A percentile compares a stretch with the other conserved stretches of the same genome.
Conservation (phyloP, 2,329 filamentous ascomycete species). For the Talaromyces sp. region DNA sequence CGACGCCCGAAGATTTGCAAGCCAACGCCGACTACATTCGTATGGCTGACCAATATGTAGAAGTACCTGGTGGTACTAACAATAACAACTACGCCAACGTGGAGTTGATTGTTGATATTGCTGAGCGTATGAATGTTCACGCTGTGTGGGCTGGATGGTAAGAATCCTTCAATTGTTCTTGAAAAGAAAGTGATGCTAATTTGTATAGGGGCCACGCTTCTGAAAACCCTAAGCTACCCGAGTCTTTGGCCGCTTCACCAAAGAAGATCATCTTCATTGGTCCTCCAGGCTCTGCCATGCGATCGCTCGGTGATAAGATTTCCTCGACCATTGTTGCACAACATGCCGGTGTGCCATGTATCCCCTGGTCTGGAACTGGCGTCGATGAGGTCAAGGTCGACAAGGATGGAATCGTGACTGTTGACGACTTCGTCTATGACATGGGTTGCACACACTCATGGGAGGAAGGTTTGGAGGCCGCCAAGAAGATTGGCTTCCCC, state of each 20-base stretch:
- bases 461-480: slow-evolving; percentile 83
- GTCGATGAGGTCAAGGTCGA: slow-evolving; percentile 80
- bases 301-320: slow-evolving; percentile 98
- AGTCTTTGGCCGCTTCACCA: slow-evolving; percentile 90
- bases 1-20: slow-evolving; percentile 93
- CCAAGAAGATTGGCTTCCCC: slow-evolving; percentile 90
- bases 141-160: slow-evolving; percentile 98
- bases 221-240: slow-evolving; percentile 95
- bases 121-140: slow-evolving; percentile 97
- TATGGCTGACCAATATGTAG: slow-evolving; percentile 99
- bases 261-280: slow-evolving; percentile 99
- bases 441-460: slow-evolving; percentile 89
- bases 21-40: slow-evolving; percentile 99
- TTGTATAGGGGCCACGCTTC: slow-evolving; percentile 82
- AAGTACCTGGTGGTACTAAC: slow-evolving; percentile 86
- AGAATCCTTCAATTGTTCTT: neutral
- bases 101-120: slow-evolving; percentile 97
- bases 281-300: slow-evolving; percentile 96
- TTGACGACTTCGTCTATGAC: slow-evolving; percentile 78
- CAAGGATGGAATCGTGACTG: slow-evolving; percentile 83
- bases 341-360: slow-evolving; percentile 92
- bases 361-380: slow-evolving; percentile 98
- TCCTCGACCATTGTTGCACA: slow-evolving; percentile 99
- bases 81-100: slow-evolving; percentile 99
- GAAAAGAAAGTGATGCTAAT: neutral